Conservation (phyloP, 768 basidiomycete genomes). For the Suillus americanus region DNA sequence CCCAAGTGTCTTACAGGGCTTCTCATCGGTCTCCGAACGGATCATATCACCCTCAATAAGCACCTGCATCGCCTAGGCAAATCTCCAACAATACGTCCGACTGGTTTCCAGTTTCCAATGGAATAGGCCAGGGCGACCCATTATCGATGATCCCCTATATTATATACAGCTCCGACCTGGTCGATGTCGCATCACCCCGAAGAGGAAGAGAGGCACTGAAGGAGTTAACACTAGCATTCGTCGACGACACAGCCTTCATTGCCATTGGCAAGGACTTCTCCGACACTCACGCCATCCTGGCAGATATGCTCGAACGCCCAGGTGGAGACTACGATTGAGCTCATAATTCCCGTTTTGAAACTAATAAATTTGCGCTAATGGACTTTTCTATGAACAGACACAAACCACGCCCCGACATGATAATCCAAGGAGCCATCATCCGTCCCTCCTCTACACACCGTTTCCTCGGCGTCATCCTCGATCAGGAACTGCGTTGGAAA, state of each 20-base stretch:
- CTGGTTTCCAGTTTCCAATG: neutral
- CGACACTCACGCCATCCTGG: rapidly evolving
- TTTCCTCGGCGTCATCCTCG: too few relatives aligned
- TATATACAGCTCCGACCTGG: neutral
- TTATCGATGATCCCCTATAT: neutral
- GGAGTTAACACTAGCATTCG: neutral
- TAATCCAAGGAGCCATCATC: neutral
- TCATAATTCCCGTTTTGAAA: constrained; percentile 19
- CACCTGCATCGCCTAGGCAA: too few relatives aligned
- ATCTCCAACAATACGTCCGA: neutral
- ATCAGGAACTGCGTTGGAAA: too few relatives aligned
- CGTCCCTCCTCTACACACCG: too few relatives aligned
- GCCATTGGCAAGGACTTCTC: neutral
- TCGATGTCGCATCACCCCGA: rapidly evolving
- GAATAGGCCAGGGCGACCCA: neutral
- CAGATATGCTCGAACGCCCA: neutral
- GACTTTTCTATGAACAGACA: neutral
- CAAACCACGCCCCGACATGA: neutral
- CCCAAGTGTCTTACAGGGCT: too few relatives aligned
- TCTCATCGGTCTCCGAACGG: too few relatives aligned
- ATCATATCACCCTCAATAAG: too few relatives aligned
- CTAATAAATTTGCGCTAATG: constrained; percentile 7
- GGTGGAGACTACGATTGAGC: constrained; percentile 12
- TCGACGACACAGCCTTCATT: neutral
- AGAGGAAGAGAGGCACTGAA: rapidly evolving